These are phyloP conservation scores for Ascochyta lentis DNA, from an alignment of 2,329 filamentous ascomycete species.

Conservation along the genomic window DNA sequence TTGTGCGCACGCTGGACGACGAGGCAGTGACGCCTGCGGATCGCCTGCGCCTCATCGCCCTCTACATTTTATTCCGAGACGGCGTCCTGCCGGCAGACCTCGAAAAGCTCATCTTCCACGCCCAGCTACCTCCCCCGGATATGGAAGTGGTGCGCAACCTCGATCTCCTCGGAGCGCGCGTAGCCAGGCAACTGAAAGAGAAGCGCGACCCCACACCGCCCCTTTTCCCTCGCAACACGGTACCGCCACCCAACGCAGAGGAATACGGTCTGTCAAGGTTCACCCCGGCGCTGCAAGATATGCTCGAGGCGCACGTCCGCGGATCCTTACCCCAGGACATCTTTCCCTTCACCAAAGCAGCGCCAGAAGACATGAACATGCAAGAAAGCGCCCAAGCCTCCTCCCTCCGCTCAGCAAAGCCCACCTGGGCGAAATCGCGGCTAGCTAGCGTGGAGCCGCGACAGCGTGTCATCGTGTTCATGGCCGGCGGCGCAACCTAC, in stretches of 20 bases:
- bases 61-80: constrained; percentile 86
- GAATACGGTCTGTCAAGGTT: constrained; percentile 89
- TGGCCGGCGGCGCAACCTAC: constrained; percentile 94
- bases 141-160: constrained; percentile 78
- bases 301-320: constrained; percentile 73
- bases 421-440: constrained; percentile 90
- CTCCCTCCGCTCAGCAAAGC: constrained; percentile 88
- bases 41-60: constrained; percentile 80
- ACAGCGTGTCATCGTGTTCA: constrained; percentile 90
- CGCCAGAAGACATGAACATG: constrained; percentile 66
- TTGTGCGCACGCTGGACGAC: constrained; percentile 88
- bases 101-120: constrained; percentile 81
- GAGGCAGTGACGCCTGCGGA: constrained; percentile 74
- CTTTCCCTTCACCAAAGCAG: constrained; percentile 59
- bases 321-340: constrained; percentile 52
- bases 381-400: constrained; percentile 59
- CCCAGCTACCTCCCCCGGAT: constrained; percentile 76
- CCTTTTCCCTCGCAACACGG: constrained; percentile 73
- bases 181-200: constrained; percentile 78
- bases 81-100: constrained; percentile 86
- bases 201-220: constrained; percentile 68
- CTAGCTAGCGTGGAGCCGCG: constrained; percentile 78
- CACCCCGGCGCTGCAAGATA: constrained; percentile 78
- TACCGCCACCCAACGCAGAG: constrained; percentile 62
- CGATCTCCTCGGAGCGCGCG: constrained; percentile 78